Conservation (phyloP, 2,329 filamentous ascomycete genomes). For the Bimuria novae-zelandiae region DNA sequence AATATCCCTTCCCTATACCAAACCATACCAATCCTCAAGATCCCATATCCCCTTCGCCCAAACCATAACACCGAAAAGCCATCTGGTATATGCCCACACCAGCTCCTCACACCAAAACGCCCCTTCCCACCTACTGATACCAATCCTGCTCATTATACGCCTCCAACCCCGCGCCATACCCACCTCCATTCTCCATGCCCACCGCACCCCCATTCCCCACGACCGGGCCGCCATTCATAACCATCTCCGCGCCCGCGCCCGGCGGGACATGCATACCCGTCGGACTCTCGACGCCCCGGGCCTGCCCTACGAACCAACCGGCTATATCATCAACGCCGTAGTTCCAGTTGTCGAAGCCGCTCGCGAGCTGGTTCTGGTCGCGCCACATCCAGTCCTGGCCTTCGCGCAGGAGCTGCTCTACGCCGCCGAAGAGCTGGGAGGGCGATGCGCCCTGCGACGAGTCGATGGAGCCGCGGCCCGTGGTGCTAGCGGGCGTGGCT, state of each 20-base stretch:
- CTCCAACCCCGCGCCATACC: slow-evolving; percentile 20
- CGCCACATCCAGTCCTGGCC: slow-evolving; percentile 66
- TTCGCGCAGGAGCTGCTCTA: slow-evolving; percentile 65
- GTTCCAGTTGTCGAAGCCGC: slow-evolving; percentile 67
- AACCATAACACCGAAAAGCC: no score
- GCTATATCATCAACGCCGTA: slow-evolving; percentile 37
- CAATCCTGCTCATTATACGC: slow-evolving; percentile 33
- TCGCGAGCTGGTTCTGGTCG: slow-evolving; percentile 64
- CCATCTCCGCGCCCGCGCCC: slow-evolving; percentile 12
- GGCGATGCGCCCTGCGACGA: slow-evolving; percentile 46
- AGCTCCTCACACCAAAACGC: neutral
- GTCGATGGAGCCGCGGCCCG: slow-evolving; percentile 34
- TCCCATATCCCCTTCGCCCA: no score
- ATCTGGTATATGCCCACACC: no score
- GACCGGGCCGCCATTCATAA: slow-evolving; percentile 27
- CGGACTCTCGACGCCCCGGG: slow-evolving; percentile 19
- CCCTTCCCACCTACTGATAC: slow-evolving; percentile 20
- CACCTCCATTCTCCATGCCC: neutral
- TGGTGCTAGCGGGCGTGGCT: slow-evolving; percentile 20
- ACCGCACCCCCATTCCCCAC: slow-evolving; percentile 16
- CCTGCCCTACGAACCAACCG: slow-evolving; percentile 29
- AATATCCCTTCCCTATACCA: no score
- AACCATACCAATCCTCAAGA: no score
- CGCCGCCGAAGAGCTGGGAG: slow-evolving; percentile 61
- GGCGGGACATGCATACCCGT: neutral